Base-by-base conservation (phyloP, 257 asterid species). In the Scutellaria baicalensis region DNA sequence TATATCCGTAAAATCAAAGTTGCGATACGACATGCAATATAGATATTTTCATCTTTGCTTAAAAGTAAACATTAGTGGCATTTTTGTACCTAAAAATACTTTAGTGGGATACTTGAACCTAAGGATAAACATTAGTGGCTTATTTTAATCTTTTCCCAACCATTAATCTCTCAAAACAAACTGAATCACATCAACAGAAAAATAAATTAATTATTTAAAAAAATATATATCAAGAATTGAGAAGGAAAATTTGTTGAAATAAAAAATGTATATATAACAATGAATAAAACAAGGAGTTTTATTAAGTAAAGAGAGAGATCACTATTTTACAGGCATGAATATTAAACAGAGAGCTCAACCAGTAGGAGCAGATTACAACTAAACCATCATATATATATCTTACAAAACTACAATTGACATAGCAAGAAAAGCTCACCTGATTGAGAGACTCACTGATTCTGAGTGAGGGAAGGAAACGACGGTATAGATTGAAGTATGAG, bases 401-500 rank as follows among this genome's bases (percentile, higher is more conserved):
- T 64, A 76, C 78, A 81, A 20, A 66, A 60, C 81, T 79, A 76
- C 75, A 69, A 55, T 10, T 17, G 66, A 66, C 48, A 60, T 23
- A 36, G n/a, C 55, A 38, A 11, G 18, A 52, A 64, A 38, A 63
- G 64, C 74, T 78, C 73, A 43, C 65, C 70, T 5, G 4, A 35
- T 18, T 38, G 36, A 42, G 61, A 60, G 55, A 51, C 71, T 82
- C 82, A 79, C 79, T 83, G 84, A 36, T 88, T 81, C 7, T 69
- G 77, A 14, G 87, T 69, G 78, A 88, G 95, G 16, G 88, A 83
- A 18, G 95, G 93, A 62, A 86, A 88, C 16, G 95, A 79, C 4
- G 90, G 89, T 62, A 86, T 88, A n/a, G 93, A 88, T 21, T 84
- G 82, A 17, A 88, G 93, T 43, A 86, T 83, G 86, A 88, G 77